A percentile compares a stretch with the other conserved stretches of the same genome.
Evolutionary conservation across 2,329 filamentous ascomycete genomes (phyloP).

Genomic region (Thelonectria olida): DNA sequence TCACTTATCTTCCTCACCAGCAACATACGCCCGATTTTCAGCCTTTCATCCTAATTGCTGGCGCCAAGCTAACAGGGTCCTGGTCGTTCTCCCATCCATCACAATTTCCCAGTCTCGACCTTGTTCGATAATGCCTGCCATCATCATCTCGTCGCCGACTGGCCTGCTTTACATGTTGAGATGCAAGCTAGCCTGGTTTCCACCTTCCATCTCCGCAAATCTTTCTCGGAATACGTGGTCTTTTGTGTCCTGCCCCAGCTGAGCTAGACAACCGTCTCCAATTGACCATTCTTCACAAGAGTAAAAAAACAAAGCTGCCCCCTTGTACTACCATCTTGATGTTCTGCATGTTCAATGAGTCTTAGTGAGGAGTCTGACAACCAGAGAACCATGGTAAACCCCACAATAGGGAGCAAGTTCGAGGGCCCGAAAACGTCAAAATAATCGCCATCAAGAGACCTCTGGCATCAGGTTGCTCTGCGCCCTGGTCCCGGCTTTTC

Average conservation of each 20-base stretch:
- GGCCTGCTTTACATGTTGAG: not conserved
- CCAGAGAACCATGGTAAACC: too few species aligned
- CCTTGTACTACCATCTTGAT: not conserved
- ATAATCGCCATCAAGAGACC: too few species aligned
- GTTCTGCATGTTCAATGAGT: too few species aligned
- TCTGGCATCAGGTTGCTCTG: too few species aligned
- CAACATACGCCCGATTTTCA: too few species aligned
- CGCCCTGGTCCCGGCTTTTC: constrained; percentile 20
- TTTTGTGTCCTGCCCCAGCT: constrained; percentile 2
- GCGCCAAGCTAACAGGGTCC: too few species aligned
- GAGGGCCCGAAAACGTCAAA: too few species aligned
- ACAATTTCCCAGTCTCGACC: not conserved
- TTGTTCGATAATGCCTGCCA: not conserved
- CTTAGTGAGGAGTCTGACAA: too few species aligned
- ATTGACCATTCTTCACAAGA: not conserved
- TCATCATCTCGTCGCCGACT: not conserved
- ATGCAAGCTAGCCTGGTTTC: constrained; percentile 5
- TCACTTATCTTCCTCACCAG: too few species aligned
- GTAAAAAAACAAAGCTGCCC: not conserved
- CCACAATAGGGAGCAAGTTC: not conserved
- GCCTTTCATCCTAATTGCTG: too few species aligned
- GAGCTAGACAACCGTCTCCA: not conserved
- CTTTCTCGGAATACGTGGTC: constrained; percentile 22
- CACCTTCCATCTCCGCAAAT: constrained; percentile 11
- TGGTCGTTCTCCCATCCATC: not conserved